Evolutionary conservation across 139 green algal species (phyloP).

Genomic region (Marvania coccoides): DNA sequence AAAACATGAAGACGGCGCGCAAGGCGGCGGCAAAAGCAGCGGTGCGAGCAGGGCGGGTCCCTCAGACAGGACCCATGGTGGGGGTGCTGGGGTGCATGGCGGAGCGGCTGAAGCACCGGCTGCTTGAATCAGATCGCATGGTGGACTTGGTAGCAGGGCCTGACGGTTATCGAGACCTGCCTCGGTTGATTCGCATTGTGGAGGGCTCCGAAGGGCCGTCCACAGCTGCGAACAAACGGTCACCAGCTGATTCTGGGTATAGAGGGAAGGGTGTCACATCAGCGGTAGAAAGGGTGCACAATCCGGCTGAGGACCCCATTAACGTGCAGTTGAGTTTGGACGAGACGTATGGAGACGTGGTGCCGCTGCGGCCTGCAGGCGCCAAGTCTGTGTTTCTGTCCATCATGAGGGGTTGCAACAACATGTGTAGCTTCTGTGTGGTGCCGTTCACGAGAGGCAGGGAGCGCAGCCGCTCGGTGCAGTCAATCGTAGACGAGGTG

Average conservation of each 20-base stretch:
- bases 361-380: slow-evolving; percentile 48
- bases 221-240: too few relatives aligned
- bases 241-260: too few relatives aligned
- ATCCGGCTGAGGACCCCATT: too few relatives aligned
- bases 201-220: too few relatives aligned
- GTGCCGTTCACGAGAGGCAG: slow-evolving; percentile 74
- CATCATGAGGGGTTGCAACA: slow-evolving; percentile 90
- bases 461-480: slow-evolving; percentile 61
- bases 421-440: slow-evolving; percentile 91
- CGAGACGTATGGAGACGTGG: slow-evolving; percentile 85
- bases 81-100: slow-evolving; percentile 92
- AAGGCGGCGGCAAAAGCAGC: slow-evolving; percentile 1
- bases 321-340: slow-evolving; percentile 77
- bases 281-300: too few relatives aligned
- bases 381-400: slow-evolving; percentile 52
- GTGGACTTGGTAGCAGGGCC: slow-evolving; percentile 85
- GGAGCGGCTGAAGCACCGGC: slow-evolving; percentile 73
- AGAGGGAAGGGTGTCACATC: too few relatives aligned
- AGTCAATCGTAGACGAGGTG: slow-evolving; percentile 69
- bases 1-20: slow-evolving; percentile 27
- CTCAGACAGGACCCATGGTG: slow-evolving; percentile 36
- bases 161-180: slow-evolving; percentile 85
- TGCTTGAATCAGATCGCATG: slow-evolving; percentile 59
- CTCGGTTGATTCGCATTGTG: slow-evolving; percentile 61
- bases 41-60: neutral